Base-by-base conservation (phyloP, 768 basidiomycete genomes). In the Kwoniella dendrophila region DNA sequence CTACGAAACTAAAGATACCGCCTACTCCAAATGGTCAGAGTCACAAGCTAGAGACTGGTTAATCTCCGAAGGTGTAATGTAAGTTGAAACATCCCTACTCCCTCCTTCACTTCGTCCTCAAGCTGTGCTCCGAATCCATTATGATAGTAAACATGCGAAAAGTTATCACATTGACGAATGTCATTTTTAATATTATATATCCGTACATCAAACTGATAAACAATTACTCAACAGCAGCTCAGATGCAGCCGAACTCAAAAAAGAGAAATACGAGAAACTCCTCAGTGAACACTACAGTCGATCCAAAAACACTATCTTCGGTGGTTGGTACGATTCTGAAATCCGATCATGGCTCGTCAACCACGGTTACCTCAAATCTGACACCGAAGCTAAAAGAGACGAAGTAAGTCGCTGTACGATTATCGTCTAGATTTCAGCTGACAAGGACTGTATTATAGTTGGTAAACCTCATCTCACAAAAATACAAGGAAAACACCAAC, bases 311-410 rank as follows among this genome's bases (percentile, higher is more conserved):
- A 76, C 71, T 65, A 53, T 79, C 66, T 79, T 69, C 64, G 63
- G 68, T 54, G 64, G 59, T 79, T 95, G 93, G 93, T 82, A 85
- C 55, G 91, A 95, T 57, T 87, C 85, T 7, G 83, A 91, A 60
- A 78, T 92, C 69, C 86, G 86, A 68, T 69, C 81, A 29, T 97
- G 90, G 90, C 86, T 96, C 51, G 84, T 93, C 63, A 76, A 86
- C 32, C 87, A 90, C 74, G 83, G 82, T 22, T 72, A 90, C 66
- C 77, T 92, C 80, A 91, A 90, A 82, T 84, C 82, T 51, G 85
- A 91, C 59, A 84, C 85, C 1, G 82, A 86, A 76, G 83, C 84
- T 73, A 87, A 85, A 64, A 85, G 90, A 34, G 89, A 92, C 62
- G 86, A 94, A 67, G 73, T 76, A 56, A 62, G 71, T 64, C 32